These are phyloP conservation scores for Metschnikowia lachancei DNA, from an alignment of 805 yeast species.

Conservation along the genomic window DNA sequence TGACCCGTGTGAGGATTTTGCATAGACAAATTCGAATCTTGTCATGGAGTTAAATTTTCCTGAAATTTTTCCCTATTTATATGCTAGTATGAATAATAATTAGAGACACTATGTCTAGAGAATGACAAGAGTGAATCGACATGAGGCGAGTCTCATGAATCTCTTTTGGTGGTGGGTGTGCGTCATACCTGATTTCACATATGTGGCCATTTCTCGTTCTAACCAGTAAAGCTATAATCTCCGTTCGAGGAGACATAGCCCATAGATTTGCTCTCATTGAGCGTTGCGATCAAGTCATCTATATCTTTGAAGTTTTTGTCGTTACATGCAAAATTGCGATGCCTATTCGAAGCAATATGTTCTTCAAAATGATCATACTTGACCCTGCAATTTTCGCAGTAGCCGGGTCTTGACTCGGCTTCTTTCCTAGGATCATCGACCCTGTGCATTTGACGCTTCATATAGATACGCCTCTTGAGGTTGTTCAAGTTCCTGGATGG, in stretches of 20 bases:
- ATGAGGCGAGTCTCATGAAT: no score
- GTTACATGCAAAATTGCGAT: slow-evolving; percentile 73
- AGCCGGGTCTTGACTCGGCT: slow-evolving; percentile 56
- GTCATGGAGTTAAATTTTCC: not conserved
- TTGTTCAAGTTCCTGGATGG: slow-evolving; percentile 51
- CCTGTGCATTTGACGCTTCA: slow-evolving; percentile 36
- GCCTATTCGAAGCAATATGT: slow-evolving; percentile 68
- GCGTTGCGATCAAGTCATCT: slow-evolving; percentile 62
- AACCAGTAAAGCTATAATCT: slow-evolving; percentile 27
- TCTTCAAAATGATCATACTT: slow-evolving; percentile 76
- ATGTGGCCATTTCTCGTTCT: not conserved
- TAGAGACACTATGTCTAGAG: not conserved
- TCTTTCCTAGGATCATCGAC: slow-evolving; percentile 25
- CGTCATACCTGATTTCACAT: not conserved
- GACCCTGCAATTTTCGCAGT: slow-evolving; percentile 90
- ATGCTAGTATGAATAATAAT: slow-evolving; percentile 1
- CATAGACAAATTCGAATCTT: no score
- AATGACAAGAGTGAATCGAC: not conserved
- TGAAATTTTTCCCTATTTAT: slow-evolving; percentile 6
- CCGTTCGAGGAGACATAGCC: slow-evolving; percentile 45
- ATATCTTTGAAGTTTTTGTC: slow-evolving; percentile 71
- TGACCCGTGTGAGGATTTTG: no score
- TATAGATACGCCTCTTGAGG: slow-evolving; percentile 45
- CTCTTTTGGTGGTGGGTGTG: not conserved
- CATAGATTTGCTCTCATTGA: slow-evolving; percentile 42